Evolutionary conservation across 208 protist species (phyloP).

Genomic region (Strigomonas culicis): DNA sequence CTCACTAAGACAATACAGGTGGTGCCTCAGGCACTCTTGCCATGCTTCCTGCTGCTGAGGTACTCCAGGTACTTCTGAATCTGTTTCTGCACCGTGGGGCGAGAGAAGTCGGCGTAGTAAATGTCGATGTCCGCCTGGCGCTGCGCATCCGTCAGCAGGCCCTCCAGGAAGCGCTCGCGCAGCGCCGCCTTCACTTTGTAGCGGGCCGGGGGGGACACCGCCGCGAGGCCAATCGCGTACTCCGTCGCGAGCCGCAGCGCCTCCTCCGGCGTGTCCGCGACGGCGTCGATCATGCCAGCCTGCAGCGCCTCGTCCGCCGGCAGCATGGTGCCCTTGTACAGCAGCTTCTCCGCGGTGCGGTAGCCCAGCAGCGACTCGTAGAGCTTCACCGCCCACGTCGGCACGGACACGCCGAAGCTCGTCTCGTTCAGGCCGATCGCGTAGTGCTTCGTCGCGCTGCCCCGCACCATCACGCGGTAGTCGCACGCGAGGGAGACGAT

Average conservation of each 20-base stretch:
- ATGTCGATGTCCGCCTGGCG: constrained; percentile 77
- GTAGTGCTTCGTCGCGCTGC: constrained; percentile 23
- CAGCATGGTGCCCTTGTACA: constrained; percentile 67
- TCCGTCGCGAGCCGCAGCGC: constrained; percentile 33
- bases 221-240: constrained; percentile 51
- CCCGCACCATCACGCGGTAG: constrained; percentile 39
- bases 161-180: constrained; percentile 59
- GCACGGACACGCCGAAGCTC: constrained; percentile 60
- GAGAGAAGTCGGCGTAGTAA: constrained; percentile 49
- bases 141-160: constrained; percentile 60
- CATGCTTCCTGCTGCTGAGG: constrained; percentile 51
- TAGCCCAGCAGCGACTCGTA: constrained; percentile 63
- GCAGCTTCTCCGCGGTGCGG: constrained; percentile 56
- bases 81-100: constrained; percentile 58
- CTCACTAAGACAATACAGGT: constrained; percentile 6
- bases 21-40: background rate
- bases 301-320: constrained; percentile 50
- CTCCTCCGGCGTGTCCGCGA: constrained; percentile 36
- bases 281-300: constrained; percentile 57
- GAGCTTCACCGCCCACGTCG: constrained; percentile 55
- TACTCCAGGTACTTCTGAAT: constrained; percentile 44
- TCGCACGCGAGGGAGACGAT: constrained; percentile 39
- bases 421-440: constrained; percentile 83
- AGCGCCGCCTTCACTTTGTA: constrained; percentile 77
- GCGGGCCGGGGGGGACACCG: constrained; percentile 53